Evolutionary conservation across 23 red algal species (phyloP).

Genomic region (Agarophyton chilense): DNA sequence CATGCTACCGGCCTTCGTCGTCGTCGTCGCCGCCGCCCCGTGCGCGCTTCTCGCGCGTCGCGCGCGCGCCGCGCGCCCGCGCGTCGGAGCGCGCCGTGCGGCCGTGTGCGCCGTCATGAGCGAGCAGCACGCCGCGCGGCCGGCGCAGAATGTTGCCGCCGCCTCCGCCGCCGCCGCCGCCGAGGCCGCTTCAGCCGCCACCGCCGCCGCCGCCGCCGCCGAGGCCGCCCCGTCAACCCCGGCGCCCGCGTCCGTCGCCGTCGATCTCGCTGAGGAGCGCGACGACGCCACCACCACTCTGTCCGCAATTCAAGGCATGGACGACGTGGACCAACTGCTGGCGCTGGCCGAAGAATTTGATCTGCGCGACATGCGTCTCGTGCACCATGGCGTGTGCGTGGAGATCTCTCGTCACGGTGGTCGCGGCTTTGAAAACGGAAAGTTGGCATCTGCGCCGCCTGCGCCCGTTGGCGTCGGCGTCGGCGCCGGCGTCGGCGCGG

Average conservation of each 20-base stretch:
- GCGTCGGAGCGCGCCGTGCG: background rate
- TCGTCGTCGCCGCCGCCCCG: background rate
- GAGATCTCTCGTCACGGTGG: constrained; percentile 63
- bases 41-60: background rate
- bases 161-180: constrained; percentile 4
- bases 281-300: background rate
- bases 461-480: background rate
- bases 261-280: background rate
- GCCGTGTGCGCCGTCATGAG: constrained; percentile 11
- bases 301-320: constrained; percentile 46
- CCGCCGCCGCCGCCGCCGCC: background rate
- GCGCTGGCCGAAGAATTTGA: constrained; percentile 52
- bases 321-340: constrained; percentile 66
- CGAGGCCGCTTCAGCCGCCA: background rate
- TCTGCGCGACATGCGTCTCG: constrained; percentile 58
- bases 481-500: background rate
- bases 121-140: background rate
- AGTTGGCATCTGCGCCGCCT: background rate
- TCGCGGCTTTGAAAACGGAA: constrained; percentile 52
- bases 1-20: background rate
- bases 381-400: constrained; percentile 49
- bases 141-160: no score
- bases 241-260: background rate
- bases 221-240: background rate
- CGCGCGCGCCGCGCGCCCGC: background rate